Evolutionary conservation across 1,284 basidiomycete genomes (phyloP), one percentile per base, ranked within the genome.

Genomic region (Coriolopsis trogii): DNA sequence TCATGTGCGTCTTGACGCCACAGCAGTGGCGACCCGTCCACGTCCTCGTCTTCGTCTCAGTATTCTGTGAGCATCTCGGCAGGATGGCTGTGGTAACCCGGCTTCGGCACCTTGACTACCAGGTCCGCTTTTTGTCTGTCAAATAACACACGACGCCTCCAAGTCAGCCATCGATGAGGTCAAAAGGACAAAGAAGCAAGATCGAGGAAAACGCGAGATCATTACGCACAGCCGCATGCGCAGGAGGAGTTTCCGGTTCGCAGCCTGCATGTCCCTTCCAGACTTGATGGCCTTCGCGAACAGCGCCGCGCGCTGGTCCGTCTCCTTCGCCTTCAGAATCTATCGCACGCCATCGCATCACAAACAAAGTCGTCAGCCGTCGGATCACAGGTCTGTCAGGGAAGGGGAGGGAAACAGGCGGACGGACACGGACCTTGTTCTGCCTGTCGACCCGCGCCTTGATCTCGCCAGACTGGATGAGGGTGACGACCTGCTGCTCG

Each of bases 391-490:
- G n/a, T n/a, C n/a, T n/a, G n/a, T n/a, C n/a, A n/a, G n/a, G n/a
- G 42, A 7, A 41, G 5, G 37, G 37, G 12, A 15, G 9, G 16
- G 15, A 7, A 20, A 15, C 12, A 20, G 15, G 18, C n/a, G n/a
- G n/a, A n/a, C n/a, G n/a, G n/a, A 3, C 2, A 59, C 65, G 40
- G 44, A 85, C 88, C 78, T 91, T 91, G 64, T 89, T 87, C 64
- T 85, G 83, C 59, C 85, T 85, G 65, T 94, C 92, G 30, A 95
- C 84, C 12, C 92, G 73, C 4, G 83, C 92, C 60, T 86, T 80
- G 55, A 95, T 89, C 44, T 82, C 77, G 1, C 89, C 89, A 2
- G 74, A 73, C 63, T 89, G 84, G 54, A 95, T 92, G 28, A 94
- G 78, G 16, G 72, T 68, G 6, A 91, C 85, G 37, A 94, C 82